phyloP scores from a whole-genome alignment of 169 alveolate genomes.

The Eimeria sp. region DNA sequence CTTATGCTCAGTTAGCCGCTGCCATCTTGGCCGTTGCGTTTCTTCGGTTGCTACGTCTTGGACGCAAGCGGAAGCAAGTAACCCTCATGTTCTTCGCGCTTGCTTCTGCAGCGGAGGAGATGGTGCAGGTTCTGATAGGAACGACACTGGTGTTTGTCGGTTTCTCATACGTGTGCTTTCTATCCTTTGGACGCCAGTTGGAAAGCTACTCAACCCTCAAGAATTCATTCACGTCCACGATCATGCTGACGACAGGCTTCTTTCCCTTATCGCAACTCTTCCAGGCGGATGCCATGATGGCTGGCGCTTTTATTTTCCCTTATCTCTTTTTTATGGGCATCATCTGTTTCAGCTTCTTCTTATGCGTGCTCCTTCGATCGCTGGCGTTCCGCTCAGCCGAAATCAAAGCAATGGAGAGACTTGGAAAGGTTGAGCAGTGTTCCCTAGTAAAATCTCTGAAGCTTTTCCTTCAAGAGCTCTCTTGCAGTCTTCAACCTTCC shows the following conservation, averaged over 20 bases:
- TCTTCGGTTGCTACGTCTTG: constrained; percentile 51
- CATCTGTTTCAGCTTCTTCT: constrained; percentile 35
- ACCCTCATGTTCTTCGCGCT: constrained; percentile 61
- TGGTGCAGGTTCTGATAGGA: constrained; percentile 21
- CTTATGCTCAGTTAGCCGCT: constrained; percentile 64
- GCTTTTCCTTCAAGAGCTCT: constrained; percentile 26
- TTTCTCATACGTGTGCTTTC: constrained; percentile 37
- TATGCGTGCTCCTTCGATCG: constrained; percentile 70
- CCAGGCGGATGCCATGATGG: constrained; percentile 43
- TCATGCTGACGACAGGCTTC: constrained; percentile 51
- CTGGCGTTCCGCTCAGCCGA: constrained; percentile 60
- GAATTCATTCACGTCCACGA: constrained; percentile 31
- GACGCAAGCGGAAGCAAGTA: constrained; percentile 45
- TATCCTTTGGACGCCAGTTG: constrained; percentile 48
- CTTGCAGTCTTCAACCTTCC: constrained; percentile 21
- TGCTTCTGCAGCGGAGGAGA: constrained; percentile 40
- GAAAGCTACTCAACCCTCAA: constrained; percentile 41
- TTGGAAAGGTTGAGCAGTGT: neutral
- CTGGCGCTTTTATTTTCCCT: constrained; percentile 34
- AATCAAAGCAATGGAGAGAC: constrained; percentile 37
- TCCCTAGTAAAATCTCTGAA: constrained; percentile 18
- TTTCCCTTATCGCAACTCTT: constrained; percentile 54
- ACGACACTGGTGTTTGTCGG: constrained; percentile 32
- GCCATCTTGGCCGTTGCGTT: constrained; percentile 40
- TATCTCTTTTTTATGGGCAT: constrained; percentile 43